Percentiles rank a stretch among this genome's conserved stretches.
Conservation (phyloP, 208 protist species). For the Vickermania ingenoplastis region DNA sequence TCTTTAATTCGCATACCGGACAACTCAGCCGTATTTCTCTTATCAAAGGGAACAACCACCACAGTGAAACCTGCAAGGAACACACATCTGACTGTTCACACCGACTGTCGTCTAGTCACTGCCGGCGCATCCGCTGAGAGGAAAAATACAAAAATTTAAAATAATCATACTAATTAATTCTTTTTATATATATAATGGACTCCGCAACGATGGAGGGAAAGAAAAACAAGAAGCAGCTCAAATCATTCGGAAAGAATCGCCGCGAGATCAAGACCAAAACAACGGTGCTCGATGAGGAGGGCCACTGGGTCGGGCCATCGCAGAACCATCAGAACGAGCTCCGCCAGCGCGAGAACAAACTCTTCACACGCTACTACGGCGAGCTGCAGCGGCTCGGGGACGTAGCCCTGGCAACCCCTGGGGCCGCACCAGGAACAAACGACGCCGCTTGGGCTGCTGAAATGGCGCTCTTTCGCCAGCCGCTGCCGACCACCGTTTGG, state of each 20-base stretch:
- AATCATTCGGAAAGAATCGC: slow-evolving; percentile 58
- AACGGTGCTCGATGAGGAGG: slow-evolving; percentile 51
- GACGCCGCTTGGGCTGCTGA: slow-evolving; percentile 30
- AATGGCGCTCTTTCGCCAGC: slow-evolving; percentile 58
- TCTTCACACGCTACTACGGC: slow-evolving; percentile 63
- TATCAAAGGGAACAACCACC: too few species aligned
- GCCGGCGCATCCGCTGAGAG: too few species aligned
- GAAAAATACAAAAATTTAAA: too few species aligned
- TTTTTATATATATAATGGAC: too few species aligned
- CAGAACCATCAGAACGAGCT: slow-evolving; percentile 48
- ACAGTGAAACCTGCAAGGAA: too few species aligned
- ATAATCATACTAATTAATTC: too few species aligned
- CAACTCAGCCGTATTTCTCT: too few species aligned
- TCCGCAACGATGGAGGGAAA: background rate
- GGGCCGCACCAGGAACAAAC: background rate
- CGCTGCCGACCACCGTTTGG: slow-evolving; percentile 75
- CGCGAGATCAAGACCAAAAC: slow-evolving; percentile 30
- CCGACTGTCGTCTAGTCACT: too few species aligned
- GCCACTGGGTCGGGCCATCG: slow-evolving; percentile 43
- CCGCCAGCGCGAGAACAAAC: slow-evolving; percentile 28
- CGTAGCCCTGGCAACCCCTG: slow-evolving; percentile 11
- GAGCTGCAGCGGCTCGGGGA: slow-evolving; percentile 51
- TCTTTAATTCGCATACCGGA: too few species aligned
- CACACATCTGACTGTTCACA: too few species aligned
- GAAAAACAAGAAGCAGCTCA: slow-evolving; percentile 39